Evolutionary conservation across 2,329 filamentous ascomycete genomes (phyloP), one percentile per base, ranked within the genome.

Genomic region (Penicillium sp.): DNA sequence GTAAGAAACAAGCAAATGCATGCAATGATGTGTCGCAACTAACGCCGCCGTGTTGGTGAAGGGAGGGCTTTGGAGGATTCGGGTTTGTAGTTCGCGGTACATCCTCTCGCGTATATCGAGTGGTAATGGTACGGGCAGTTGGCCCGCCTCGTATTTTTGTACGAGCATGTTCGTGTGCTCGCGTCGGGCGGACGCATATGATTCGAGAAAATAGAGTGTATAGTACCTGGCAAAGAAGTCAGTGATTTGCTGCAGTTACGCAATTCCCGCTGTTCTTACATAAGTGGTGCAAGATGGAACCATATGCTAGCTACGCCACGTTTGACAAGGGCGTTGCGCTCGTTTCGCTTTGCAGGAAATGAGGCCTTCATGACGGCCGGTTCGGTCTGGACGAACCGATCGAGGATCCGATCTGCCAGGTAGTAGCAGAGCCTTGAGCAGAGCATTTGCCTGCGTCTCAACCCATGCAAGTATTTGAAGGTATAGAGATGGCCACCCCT

Each of bases 21-120:
- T 72, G 55, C 72, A 75, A 52, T 77, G 75, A 46, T 77, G 72
- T 18, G 73, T 75, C 12, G 72, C 69, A 55, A 77, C 63, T 18
- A 77, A 64, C 5, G 73, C 72, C 9, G 65, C 52, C 3, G 70
- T 73, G 52, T 75, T 65, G 38, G 68, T 75, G 54, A 77, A 77
- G 9, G 74, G 74, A 18, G 73, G 72, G 18, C 68, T 64, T 56
- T 65, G 69, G 37, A 77, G 63, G 29, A 77, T 75, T 50, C 65
- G 62, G 27, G 63, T 62, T 54, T 77, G 75, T 21, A 75, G 52
- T 9, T 68, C 62, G 34, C 64, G 66, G 54, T 75, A 74, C 66
- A 75, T 72, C 13, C 56, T 51, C 51, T 64, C 68, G 45, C 74
- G 73, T 42, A 68, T 54, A 40, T 65, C 44, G 16, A 67, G 66